These are phyloP conservation scores for Fusarium anguioides DNA, from an alignment of 2,329 filamentous ascomycete species.

Conservation along the genomic window DNA sequence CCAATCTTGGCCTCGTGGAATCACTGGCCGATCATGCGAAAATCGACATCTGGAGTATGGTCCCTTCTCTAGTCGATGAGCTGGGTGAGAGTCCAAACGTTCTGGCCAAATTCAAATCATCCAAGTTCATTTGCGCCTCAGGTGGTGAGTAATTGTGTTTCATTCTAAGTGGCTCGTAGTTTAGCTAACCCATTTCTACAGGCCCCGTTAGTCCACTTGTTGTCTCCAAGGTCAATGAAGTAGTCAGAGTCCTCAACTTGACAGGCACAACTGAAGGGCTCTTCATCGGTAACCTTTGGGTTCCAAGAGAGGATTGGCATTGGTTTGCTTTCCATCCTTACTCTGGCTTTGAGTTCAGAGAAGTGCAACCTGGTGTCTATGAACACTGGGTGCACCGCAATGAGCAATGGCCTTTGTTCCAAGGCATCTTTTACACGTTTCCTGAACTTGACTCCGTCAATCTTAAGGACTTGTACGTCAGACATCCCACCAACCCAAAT, in stretches of 20 bases:
- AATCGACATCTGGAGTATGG: constrained; percentile 54
- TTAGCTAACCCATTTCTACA: neutral
- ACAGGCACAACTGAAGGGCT: constrained; percentile 51
- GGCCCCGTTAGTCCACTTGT: constrained; percentile 46
- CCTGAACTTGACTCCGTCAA: constrained; percentile 43
- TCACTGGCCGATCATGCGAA: constrained; percentile 48
- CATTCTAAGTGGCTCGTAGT: neutral
- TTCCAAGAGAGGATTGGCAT: constrained; percentile 45
- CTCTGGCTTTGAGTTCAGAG: constrained; percentile 51
- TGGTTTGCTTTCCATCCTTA: constrained; percentile 51
- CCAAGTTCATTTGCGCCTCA: constrained; percentile 52
- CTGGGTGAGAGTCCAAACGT: constrained; percentile 48
- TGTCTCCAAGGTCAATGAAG: constrained; percentile 47
- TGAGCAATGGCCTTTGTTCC: constrained; percentile 32
- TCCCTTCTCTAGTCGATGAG: constrained; percentile 52
- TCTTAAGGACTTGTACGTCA: constrained; percentile 47
- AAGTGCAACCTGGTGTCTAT: constrained; percentile 45
- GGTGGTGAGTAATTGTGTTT: neutral
- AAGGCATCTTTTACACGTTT: constrained; percentile 50
- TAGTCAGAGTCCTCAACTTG: constrained; percentile 49
- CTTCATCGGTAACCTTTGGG: constrained; percentile 49
- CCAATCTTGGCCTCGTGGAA: constrained; percentile 52
- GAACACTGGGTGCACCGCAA: constrained; percentile 51
- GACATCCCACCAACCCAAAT: constrained; percentile 43
- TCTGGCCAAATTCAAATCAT: constrained; percentile 45